These are phyloP conservation scores for Spergularia marina DNA, from an alignment of 148 eudicot species.

Conservation along the genomic window DNA sequence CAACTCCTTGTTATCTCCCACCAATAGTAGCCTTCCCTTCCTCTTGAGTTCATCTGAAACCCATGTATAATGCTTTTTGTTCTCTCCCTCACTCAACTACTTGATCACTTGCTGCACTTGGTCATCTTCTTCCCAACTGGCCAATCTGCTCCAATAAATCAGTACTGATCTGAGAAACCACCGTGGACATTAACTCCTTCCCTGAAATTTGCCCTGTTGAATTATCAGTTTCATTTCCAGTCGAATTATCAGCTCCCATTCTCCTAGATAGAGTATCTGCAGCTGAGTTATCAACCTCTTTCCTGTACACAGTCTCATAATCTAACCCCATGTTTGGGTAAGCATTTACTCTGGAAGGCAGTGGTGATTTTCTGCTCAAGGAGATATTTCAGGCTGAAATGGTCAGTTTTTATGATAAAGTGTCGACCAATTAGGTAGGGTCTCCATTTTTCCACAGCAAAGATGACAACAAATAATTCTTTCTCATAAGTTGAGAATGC, in stretches of 20 bases:
- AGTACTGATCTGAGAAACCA: too few species aligned
- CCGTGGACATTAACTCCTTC: too few species aligned
- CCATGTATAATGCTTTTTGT: not conserved
- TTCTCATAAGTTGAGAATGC: not conserved
- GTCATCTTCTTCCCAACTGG: too few species aligned
- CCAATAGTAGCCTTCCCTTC: not conserved
- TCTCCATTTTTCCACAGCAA: conserved; percentile 9
- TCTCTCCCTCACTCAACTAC: not conserved
- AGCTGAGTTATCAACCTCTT: not conserved
- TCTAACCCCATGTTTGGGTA: not conserved
- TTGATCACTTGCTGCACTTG: too few species aligned
- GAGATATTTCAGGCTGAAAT: conserved; percentile 13
- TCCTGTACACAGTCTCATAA: not conserved
- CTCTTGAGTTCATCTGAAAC: not conserved
- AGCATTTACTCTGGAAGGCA: not conserved
- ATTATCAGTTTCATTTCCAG: too few species aligned
- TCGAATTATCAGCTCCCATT: fast-evolving
- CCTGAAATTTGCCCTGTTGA: too few species aligned
- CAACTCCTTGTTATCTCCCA: not conserved
- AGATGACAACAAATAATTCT: not conserved
- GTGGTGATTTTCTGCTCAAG: conserved; percentile 3
- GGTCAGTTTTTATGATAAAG: conserved; percentile 2
- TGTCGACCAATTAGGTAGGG: not conserved
- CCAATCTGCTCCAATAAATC: too few species aligned
- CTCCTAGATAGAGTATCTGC: not conserved